Percentiles rank a stretch among this genome's conserved stretches.
These are phyloP conservation scores for Penicillium sp. DNA, from an alignment of 2,329 filamentous ascomycete genomes.

Conservation along the genomic window DNA sequence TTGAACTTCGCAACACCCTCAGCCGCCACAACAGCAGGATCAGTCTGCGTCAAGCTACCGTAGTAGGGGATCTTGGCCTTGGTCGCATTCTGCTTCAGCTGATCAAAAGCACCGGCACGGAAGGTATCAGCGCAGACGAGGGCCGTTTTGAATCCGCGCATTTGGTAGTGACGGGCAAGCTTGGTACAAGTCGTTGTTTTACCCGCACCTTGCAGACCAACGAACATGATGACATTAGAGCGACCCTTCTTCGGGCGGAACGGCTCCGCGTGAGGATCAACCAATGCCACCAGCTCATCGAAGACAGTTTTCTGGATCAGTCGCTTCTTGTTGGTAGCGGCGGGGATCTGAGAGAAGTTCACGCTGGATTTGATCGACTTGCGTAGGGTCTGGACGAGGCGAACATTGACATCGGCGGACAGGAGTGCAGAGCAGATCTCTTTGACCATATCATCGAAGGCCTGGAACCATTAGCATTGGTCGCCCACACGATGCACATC, in stretches of 20 bases:
- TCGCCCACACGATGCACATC: conserved; percentile 2
- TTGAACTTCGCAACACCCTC: conserved; percentile 98
- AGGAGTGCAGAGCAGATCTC: conserved; percentile 94
- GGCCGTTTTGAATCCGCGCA: conserved; percentile 84
- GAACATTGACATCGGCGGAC: conserved; percentile 95
- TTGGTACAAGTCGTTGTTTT: conserved; percentile 99
- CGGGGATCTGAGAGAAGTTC: conserved; percentile 88
- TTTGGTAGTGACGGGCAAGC: conserved; percentile 88
- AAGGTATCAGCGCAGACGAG: conserved; percentile 98
- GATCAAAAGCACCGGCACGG: conserved; percentile 95
- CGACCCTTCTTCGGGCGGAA: conserved; percentile 97
- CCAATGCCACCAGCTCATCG: conserved; percentile 89
- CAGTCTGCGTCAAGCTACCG: conserved; percentile 90
- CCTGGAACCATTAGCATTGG: conserved; percentile 46
- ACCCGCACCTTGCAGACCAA: conserved; percentile 92
- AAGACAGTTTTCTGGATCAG: conserved; percentile 97
- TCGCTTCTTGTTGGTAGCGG: conserved; percentile 95
- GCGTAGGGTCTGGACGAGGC: conserved; percentile 81
- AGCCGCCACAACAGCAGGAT: conserved; percentile 86
- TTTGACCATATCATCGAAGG: conserved; percentile 97
- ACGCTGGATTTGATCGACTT: conserved; percentile 87
- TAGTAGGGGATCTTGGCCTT: conserved; percentile 99
- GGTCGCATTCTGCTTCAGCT: conserved; percentile 96
- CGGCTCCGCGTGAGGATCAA: conserved; percentile 89
- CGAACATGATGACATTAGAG: conserved; percentile 98